Evolutionary conservation across 2,329 filamentous ascomycete genomes (phyloP).

Genomic region (Fusarium odoratissimum): DNA sequence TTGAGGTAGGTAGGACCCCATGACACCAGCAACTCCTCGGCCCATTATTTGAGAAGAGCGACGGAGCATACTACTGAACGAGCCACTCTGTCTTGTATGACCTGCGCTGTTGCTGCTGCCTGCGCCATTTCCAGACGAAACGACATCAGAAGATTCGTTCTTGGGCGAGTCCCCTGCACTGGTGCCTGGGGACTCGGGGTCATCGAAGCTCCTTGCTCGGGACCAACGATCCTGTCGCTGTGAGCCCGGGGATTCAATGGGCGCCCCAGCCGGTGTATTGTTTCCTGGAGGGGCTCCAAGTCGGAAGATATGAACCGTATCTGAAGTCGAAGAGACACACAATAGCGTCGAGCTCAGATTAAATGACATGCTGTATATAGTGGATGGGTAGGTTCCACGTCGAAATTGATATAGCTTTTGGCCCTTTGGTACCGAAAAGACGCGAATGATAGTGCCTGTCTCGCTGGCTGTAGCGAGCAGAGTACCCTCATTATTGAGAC

Average conservation of each 20-base stretch:
- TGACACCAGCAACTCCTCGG: constrained; percentile 85
- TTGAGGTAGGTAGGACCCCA: constrained; percentile 91
- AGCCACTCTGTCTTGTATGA: constrained; percentile 72
- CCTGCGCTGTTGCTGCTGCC: constrained; percentile 44
- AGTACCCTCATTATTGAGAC: constrained; percentile 92
- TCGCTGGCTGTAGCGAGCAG: constrained; percentile 94
- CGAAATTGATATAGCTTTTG: constrained; percentile 97
- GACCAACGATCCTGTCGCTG: constrained; percentile 64
- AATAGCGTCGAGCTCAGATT: constrained; percentile 93
- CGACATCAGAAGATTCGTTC: constrained; percentile 59
- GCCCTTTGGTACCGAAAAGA: constrained; percentile 91
- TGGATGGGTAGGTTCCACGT: constrained; percentile 92
- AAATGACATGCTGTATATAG: constrained; percentile 99
- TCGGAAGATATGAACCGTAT: constrained; percentile 97
- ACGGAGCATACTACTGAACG: constrained; percentile 90
- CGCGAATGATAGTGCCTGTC: constrained; percentile 95
- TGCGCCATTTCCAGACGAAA: constrained; percentile 43
- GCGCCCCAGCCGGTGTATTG: constrained; percentile 50
- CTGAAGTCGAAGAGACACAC: constrained; percentile 94
- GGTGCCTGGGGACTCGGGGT: constrained; percentile 51
- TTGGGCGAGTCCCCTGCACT: constrained; percentile 66
- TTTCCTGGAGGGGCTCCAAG: constrained; percentile 65
- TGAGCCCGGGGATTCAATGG: constrained; percentile 55
- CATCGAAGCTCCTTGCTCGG: constrained; percentile 64
- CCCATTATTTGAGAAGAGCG: constrained; percentile 95